Base-by-base conservation (phyloP, 2,329 filamentous ascomycete genomes). In the Pochonia chlamydosporia region DNA sequence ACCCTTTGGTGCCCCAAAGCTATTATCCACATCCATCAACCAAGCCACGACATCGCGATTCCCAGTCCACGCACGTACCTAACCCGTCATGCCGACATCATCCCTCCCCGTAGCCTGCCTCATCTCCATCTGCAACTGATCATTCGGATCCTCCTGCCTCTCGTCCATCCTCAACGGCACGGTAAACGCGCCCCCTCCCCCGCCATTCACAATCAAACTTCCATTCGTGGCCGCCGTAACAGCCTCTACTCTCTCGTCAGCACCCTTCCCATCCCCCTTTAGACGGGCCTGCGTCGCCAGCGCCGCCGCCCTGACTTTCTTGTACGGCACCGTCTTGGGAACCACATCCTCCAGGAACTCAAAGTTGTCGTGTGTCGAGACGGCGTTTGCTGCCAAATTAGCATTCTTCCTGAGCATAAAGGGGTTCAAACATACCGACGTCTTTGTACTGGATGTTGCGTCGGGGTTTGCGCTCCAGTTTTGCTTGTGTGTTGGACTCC, bases 371-470 rank as follows among this genome's bases (percentile, higher is more conserved):
- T 90, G 83, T 63, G 89, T 86, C 7, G 87, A 81, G 47, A 97
- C 85, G 24, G 93, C 92, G 59, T 82, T 87, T 56, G 91, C 89
- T 90, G 59, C 31, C 24, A 43, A 13, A 11, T 43, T 2, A 13
- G 26, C 26, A 13, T 28, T 13, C 7, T 7, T 28, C 26, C 21
- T 23, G n/a, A 4, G 20, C 7, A 20, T 23, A 10, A 3, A 9
- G 9, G 35, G 5, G 4, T 3, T n/a, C 3, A 16, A n/a, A 47
- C 76, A 49, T 72, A 90, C 87, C 85, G 36, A 99, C 78, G 67
- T 99, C 93, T 62, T 89, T 89, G 73, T 99, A 99, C 65, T 97
- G 93, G 52, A 99, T 86, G 61, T 95, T 96, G 51, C 91, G 83
- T 48, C 93, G 79, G 5, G 92, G 92, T 66, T 97, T 97, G 58